Evolutionary conservation across 495 filamentous ascomycete species (phyloP).

Genomic region (Cercophora sp.): DNA sequence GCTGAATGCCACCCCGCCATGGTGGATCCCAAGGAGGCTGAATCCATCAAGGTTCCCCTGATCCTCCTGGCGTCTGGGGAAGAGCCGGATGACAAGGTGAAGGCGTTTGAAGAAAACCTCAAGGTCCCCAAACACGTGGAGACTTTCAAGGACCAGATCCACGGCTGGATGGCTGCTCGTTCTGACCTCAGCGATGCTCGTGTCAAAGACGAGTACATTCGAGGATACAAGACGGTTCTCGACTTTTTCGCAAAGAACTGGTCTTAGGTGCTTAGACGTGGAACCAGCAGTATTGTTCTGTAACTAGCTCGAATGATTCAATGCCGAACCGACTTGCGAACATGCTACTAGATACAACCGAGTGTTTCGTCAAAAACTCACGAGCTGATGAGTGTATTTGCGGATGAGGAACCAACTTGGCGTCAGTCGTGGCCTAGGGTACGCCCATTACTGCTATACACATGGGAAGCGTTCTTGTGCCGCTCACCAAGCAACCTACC

Average conservation of each 20-base stretch:
- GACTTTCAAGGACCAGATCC: slow-evolving; percentile 76
- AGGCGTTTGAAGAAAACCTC: slow-evolving; percentile 65
- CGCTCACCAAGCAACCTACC: no score
- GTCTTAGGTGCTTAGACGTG: slow-evolving; percentile 24
- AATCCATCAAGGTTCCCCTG: slow-evolving; percentile 59
- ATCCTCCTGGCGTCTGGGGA: slow-evolving; percentile 65
- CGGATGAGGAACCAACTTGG: no score
- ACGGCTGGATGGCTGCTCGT: slow-evolving; percentile 89
- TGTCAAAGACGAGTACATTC: slow-evolving; percentile 71
- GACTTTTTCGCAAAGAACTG: slow-evolving; percentile 71
- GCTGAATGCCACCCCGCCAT: slow-evolving; percentile 81
- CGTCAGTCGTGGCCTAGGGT: no score
- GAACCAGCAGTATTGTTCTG: no score
- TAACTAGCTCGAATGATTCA: no score
- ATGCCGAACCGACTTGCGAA: no score
- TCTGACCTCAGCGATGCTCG: slow-evolving; percentile 61
- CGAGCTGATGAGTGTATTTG: no score
- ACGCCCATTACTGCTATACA: no score
- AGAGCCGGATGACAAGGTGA: slow-evolving; percentile 62
- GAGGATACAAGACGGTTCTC: slow-evolving; percentile 71
- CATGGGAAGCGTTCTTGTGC: no score
- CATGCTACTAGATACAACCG: no score
- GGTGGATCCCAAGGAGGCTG: slow-evolving; percentile 74
- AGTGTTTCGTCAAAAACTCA: no score
- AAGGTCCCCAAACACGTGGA: slow-evolving; percentile 69